Conservation (phyloP, 306 rosid species). For the Cicer pinnatifidum region DNA sequence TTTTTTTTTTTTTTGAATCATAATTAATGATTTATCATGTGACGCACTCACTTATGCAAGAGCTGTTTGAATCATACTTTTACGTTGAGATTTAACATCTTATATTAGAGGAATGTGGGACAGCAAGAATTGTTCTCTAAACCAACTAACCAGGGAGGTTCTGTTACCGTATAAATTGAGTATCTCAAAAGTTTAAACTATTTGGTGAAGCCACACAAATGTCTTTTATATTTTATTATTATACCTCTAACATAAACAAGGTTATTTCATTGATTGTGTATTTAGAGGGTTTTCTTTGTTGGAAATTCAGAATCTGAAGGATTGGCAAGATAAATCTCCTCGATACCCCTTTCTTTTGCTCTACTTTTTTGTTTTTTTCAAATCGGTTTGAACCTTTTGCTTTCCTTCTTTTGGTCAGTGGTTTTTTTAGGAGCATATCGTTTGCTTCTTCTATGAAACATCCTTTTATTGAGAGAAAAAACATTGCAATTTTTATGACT, state of each 20-base stretch:
- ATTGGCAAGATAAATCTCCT: not conserved
- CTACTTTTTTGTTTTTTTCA: not conserved
- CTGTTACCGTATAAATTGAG: not conserved
- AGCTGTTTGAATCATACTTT: not conserved
- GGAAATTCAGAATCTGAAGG: not conserved
- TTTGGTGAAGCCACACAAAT: slow-evolving; percentile 2
- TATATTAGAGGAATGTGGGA: not conserved
- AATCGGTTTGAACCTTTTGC: not conserved
- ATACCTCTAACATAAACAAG: slow-evolving; percentile 8
- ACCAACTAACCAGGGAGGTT: not conserved
- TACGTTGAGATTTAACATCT: not conserved
- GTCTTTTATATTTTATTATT: not conserved
- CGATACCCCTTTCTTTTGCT: not conserved
- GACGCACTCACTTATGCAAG: no score
- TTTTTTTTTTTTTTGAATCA: not conserved
- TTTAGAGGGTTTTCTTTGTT: slow-evolving; percentile 26
- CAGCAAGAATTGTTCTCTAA: not conserved
- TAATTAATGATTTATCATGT: no score
- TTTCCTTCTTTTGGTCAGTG: slow-evolving; percentile 5
- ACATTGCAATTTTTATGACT: not conserved
- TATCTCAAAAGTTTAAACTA: not conserved
- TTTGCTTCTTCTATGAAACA: not conserved
- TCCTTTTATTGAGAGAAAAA: not conserved
- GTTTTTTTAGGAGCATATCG: slow-evolving; percentile 11
- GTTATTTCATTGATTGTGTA: slow-evolving; percentile 1